Evolutionary conservation across 2,329 filamentous ascomycete species (phyloP).

Genomic region (Teratosphaeria destructans): DNA sequence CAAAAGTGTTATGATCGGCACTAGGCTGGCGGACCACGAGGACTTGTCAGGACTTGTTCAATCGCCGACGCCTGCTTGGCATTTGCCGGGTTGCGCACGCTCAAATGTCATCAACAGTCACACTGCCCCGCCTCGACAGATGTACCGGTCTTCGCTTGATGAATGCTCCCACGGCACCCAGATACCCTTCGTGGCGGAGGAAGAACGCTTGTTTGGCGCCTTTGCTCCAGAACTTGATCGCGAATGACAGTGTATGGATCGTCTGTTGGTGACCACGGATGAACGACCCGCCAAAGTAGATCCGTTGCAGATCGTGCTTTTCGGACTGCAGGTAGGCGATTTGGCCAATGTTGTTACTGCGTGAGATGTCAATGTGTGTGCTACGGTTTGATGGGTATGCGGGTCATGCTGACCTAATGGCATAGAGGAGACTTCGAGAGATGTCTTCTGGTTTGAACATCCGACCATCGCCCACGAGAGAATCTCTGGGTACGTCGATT

Average conservation of each 20-base stretch:
- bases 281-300: slow-evolving; percentile 96
- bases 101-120: neutral
- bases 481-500: slow-evolving; percentile 23
- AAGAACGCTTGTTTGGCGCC: slow-evolving; percentile 94
- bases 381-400: neutral
- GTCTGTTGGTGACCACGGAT: slow-evolving; percentile 94
- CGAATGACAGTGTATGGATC: slow-evolving; percentile 94
- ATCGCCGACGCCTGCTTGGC: no score
- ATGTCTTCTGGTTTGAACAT: slow-evolving; percentile 76
- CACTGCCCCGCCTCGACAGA: slow-evolving; percentile 61
- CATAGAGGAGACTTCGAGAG: slow-evolving; percentile 81
- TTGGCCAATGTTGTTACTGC: slow-evolving; percentile 92
- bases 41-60: no score
- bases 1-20: no score
- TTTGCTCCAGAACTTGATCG: slow-evolving; percentile 95
- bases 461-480: slow-evolving; percentile 28
- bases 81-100: no score
- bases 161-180: slow-evolving; percentile 89
- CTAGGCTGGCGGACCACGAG: neutral
- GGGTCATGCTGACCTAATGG: slow-evolving; percentile 49
- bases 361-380: slow-evolving; percentile 15
- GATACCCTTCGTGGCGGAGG: slow-evolving; percentile 85
- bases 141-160: slow-evolving; percentile 81
- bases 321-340: slow-evolving; percentile 96
- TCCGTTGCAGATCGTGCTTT: slow-evolving; percentile 80